Evolutionary conservation across 2,329 filamentous ascomycete genomes (phyloP).

Genomic region (Colletotrichum karsti): DNA sequence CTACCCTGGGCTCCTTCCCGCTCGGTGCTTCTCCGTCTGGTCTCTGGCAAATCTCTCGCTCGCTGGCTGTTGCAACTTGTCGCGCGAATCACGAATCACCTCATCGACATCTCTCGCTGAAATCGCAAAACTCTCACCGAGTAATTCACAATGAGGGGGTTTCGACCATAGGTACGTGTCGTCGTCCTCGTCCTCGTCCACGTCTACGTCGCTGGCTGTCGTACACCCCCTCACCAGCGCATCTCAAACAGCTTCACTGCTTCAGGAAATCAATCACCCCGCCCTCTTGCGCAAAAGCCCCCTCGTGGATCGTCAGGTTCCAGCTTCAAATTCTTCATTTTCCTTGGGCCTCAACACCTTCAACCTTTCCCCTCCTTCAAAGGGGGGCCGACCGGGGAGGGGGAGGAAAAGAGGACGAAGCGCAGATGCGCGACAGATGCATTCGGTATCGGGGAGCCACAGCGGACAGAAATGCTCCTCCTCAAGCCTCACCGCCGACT

Average conservation of each 20-base stretch:
- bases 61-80: neutral
- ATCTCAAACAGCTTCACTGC: slow-evolving; percentile 1
- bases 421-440: neutral
- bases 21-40: slow-evolving; percentile 24
- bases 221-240: slow-evolving; percentile 7
- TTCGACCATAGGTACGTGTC: slow-evolving; percentile 1
- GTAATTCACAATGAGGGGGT: neutral
- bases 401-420: neutral
- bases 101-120: slow-evolving; percentile 1
- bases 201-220: neutral
- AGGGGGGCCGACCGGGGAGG: neutral
- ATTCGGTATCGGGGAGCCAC: neutral
- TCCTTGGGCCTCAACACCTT: slow-evolving; percentile 4
- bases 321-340: neutral
- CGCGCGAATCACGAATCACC: neutral
- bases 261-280: too few species aligned
- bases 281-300: too few species aligned
- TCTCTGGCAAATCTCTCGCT: neutral
- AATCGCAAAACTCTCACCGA: slow-evolving; percentile 17
- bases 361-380: slow-evolving; percentile 4
- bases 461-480: neutral
- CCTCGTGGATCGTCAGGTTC: slow-evolving; percentile 8
- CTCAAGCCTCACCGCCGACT: neutral
- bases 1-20: slow-evolving; percentile 3
- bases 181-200: neutral